phyloP scores from a whole-genome alignment of 129 eudicot species.

The Gnaphalium uliginosum region DNA sequence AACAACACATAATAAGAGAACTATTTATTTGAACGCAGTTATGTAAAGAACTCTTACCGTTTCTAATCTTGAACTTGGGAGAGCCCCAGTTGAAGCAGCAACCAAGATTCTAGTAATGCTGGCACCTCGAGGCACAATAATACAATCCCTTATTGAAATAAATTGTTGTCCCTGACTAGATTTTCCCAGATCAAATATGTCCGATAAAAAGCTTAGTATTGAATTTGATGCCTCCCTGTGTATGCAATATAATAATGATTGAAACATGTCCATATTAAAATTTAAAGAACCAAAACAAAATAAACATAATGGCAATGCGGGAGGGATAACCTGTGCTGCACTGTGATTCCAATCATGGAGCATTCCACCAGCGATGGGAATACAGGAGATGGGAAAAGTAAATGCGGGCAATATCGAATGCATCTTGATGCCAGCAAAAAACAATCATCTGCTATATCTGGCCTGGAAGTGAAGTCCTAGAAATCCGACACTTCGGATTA shows the following conservation, averaged over 20 bases:
- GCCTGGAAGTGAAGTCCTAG: constrained; percentile 88
- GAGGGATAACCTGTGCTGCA: constrained; percentile 86
- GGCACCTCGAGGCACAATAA: constrained; percentile 82
- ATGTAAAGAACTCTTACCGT: constrained; percentile 42
- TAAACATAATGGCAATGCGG: constrained; percentile 1
- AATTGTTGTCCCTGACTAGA: constrained; percentile 67
- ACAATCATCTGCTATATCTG: constrained; percentile 97
- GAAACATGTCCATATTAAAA: not conserved
- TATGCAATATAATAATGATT: not conserved
- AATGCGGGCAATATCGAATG: constrained; percentile 93
- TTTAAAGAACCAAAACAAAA: not conserved
- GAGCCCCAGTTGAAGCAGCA: constrained; percentile 92
- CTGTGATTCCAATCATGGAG: constrained; percentile 89
- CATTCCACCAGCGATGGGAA: constrained; percentile 90
- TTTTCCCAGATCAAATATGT: constrained; percentile 82
- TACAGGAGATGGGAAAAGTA: constrained; percentile 75
- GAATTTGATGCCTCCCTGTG: constrained; percentile 99
- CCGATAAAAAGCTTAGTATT: constrained; percentile 83
- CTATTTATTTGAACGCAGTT: not conserved
- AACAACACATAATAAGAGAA: not conserved
- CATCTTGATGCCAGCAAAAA: constrained; percentile 95
- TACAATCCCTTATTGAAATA: constrained; percentile 61
- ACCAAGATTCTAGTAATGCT: constrained; percentile 77
- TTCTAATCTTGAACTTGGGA: constrained; percentile 91
- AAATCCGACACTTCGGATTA: constrained; percentile 23